phyloP scores from a whole-genome alignment of 352 stramenopile genomes.

The Globisporangium apiculatum region DNA sequence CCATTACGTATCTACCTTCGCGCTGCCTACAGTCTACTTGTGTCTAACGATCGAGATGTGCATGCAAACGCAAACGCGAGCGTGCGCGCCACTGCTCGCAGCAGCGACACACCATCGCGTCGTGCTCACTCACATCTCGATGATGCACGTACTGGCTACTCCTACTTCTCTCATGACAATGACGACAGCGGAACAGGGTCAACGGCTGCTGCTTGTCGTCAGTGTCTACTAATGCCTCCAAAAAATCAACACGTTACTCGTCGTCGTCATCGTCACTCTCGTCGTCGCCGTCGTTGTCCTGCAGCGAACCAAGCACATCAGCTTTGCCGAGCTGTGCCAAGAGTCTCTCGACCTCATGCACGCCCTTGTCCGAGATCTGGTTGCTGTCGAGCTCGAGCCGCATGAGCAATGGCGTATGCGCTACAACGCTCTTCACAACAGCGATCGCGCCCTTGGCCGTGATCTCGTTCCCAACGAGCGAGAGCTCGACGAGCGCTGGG shows the following conservation, averaged over 20 bases:
- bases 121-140: no score
- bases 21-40: no score
- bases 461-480: conserved; percentile 68
- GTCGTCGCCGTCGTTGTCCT: conserved; percentile 79
- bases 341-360: conserved; percentile 31
- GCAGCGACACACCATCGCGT: no score
- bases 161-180: background rate
- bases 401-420: conserved; percentile 29
- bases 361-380: conserved; percentile 67
- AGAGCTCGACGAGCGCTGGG: conserved; percentile 39
- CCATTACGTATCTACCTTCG: no score
- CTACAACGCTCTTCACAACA: conserved; percentile 37
- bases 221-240: background rate
- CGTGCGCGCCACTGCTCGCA: no score
- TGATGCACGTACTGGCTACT: background rate
- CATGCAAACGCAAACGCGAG: no score
- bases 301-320: conserved; percentile 57
- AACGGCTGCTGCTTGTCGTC: no score
- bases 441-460: conserved; percentile 63
- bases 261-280: conserved; percentile 34
- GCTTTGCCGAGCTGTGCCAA: conserved; percentile 40
- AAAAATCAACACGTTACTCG: background rate
- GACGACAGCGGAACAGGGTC: no score
- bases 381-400: conserved; percentile 62
- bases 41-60: no score